These are phyloP conservation scores for Sistotremastrum suecicum DNA, from an alignment of 768 basidiomycete genomes.

Conservation along the genomic window DNA sequence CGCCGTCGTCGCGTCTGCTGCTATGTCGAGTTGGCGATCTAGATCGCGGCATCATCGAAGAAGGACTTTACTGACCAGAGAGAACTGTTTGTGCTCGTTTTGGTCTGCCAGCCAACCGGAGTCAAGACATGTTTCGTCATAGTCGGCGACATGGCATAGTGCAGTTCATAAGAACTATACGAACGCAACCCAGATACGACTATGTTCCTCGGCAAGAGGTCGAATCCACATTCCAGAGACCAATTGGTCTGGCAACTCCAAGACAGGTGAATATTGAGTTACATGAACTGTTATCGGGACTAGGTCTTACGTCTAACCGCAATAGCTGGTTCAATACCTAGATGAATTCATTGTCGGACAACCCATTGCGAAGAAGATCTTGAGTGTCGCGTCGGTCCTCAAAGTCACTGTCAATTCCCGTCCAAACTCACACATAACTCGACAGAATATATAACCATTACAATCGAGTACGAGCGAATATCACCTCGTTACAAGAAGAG, in stretches of 20 bases:
- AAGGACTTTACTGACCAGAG: too few relatives aligned
- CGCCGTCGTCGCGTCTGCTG: conserved; percentile 5
- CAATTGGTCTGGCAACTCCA: conserved; percentile 45
- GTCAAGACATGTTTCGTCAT: too few relatives aligned
- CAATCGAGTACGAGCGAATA: conserved; percentile 68
- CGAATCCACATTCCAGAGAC: conserved; percentile 19
- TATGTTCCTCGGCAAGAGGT: conserved; percentile 18
- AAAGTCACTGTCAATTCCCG: background rate
- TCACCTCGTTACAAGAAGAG: conserved; percentile 33
- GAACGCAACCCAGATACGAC: conserved; percentile 45
- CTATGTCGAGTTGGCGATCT: background rate
- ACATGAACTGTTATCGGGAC: background rate
- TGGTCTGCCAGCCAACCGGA: too few relatives aligned
- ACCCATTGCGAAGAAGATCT: conserved; percentile 81
- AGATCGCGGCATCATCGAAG: too few relatives aligned
- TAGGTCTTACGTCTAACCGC: background rate
- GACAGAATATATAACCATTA: conserved; percentile 51
- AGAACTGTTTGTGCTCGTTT: too few relatives aligned
- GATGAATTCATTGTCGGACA: conserved; percentile 88
- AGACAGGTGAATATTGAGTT: conserved; percentile 25
- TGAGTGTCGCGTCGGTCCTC: conserved; percentile 76
- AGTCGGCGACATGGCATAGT: conserved; percentile 1
- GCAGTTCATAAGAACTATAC: conserved; percentile 24
- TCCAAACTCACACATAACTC: conserved; percentile 1
- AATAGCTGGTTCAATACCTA: conserved; percentile 69